A percentile compares a stretch with the other conserved stretches of the same genome.
These are phyloP conservation scores for Lichenothelia convexa DNA, from an alignment of 495 filamentous ascomycete species.

Conservation along the genomic window DNA sequence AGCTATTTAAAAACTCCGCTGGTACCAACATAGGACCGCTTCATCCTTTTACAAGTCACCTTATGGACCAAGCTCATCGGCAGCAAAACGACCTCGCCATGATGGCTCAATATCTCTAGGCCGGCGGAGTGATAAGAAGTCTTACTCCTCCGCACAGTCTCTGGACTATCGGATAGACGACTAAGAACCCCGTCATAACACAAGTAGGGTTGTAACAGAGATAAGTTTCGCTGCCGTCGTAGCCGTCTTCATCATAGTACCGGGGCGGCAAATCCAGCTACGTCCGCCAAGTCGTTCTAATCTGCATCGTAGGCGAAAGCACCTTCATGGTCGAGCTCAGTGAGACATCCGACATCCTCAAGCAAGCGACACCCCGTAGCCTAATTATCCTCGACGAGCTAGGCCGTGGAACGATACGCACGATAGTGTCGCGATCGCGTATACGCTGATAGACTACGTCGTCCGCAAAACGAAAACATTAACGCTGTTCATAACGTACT, in stretches of 20 bases:
- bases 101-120: no score
- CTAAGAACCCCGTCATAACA: no score
- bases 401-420: conserved; percentile 81
- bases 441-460: conserved; percentile 73
- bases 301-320: conserved; percentile 82
- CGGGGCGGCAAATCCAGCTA: conserved; percentile 93
- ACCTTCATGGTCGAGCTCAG: conserved; percentile 97
- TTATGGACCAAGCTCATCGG: no score
- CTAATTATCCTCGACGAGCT: conserved; percentile 88
- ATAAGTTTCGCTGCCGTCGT: conserved; percentile 41
- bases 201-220: no score
- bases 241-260: conserved; percentile 79
- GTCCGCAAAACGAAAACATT: conserved; percentile 55
- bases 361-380: conserved; percentile 60
- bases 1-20: no score
- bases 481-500: conserved; percentile 92
- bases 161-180: no score
- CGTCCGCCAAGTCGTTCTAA: conserved; percentile 78
- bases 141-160: no score
- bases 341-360: conserved; percentile 80
- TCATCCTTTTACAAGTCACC: no score
- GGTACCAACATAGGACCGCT: no score
- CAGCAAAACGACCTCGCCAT: no score
- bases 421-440: conserved; percentile 90
- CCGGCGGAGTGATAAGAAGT: no score